Conservation (phyloP, 176 grass and related monocot species). For the Sorghum bicolor region Sorghum_bicolor_NCBIv3 NC_012879.2:148501-149000, state of each 20-base stretch:
- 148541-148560: constrained; percentile 12
- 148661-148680: constrained; percentile 90
- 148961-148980: constrained; percentile 79
- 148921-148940: constrained; percentile 96
- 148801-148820: constrained; percentile 57
- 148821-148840: not conserved
- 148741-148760: constrained; percentile 70
- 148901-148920: constrained; percentile 83
- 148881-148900: not conserved
- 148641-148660: constrained; percentile 98
- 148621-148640: constrained; percentile 78
- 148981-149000: constrained; percentile 68
- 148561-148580: not conserved
- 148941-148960: constrained; percentile 87
- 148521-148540: constrained; percentile 57
- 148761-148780: constrained; percentile 83
- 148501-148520: constrained; percentile 89
- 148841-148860: not conserved
- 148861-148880: not conserved
- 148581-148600: not conserved
- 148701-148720: constrained; percentile 91
- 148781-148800: constrained; percentile 77
- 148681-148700: constrained; percentile 88
- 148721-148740: constrained; percentile 65
- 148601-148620: not conserved